Evolutionary conservation across 768 basidiomycete genomes (phyloP), one percentile per base, ranked within the genome.

Genomic region (Mycena alexandri): DNA sequence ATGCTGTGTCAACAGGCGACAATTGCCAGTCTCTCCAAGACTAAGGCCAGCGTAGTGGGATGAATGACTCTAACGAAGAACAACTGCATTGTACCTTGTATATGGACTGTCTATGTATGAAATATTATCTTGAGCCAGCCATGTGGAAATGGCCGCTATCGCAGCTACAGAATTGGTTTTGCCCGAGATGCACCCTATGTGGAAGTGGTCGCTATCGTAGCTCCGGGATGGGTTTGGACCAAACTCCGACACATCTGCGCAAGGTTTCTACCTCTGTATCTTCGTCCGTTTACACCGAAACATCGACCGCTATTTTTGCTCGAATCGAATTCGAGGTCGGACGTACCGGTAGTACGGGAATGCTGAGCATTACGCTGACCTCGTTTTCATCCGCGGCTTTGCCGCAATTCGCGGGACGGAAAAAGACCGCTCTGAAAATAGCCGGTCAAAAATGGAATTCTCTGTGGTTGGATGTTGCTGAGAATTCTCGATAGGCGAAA

Each of bases 21-120:
- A 21, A 70, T 73, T 48, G 63, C 72, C 17, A 67, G 59, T 48
- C 61, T 73, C 10, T 66, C 69, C 1, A 73, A 73, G 58, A 71
- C 69, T 4, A 73, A 73, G 29, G 61, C 67, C 11, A 48, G 63
- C 8, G 72, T 73, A 4, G 57, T 72, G 2, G 66, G 67, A 47
- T 46, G 11, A 53, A 38, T 38, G 38, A 38, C 38, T 38, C 38
- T 29, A 53, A 46, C 13, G 21, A 36, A 29, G 25, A 50, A 29
- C 21, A 17, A 17, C 36, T 24, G n/a, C 38, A 41, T 1, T 25
- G 24, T 25, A 29, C 24, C 10, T 12, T 41, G 36, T 41, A 21
- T 54, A 54, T 36, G 53, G 33, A 24, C 6, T 58, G 21, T 24
- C 25, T 50, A n/a, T 59, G 38, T 38, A 10, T 9, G 11, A n/a